Base-by-base conservation (phyloP, 176 grass and related monocot species). In the Aegilops longissima region DNA sequence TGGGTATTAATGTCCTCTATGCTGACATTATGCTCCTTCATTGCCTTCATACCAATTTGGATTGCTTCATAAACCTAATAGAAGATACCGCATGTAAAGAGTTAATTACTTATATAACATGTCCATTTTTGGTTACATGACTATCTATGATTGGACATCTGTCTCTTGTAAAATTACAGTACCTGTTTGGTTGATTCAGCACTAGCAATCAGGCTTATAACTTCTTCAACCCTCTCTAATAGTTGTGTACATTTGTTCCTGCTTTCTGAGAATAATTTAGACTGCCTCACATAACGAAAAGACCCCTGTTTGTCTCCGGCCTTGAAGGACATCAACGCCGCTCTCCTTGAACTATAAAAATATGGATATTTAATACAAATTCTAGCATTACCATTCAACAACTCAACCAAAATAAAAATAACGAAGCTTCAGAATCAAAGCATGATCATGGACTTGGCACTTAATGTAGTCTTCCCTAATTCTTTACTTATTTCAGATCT, bases 61-160 rank as follows among this genome's bases (percentile, higher is more conserved):
- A 96, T 96, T 77, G 92, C 96, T 72, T 98, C 96, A 87, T 90
- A 86, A 84, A 98, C 96, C 96, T 98, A 80, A 77, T 76, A 66
- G 62, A 80, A 66, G 54, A 85, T 66, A 62, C 4, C 24, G 31
- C 23, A 84, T 86, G 68, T 66, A 73, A 59, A 76, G 20, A 73
- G 74, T 73, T 76, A 82, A 33, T 69, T 25, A 5, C 52, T 9
- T 76, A 78, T 23, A 36, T 24, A 65, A 76, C 12, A 66, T 66
- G 21, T 6, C 4, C 52, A 78, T n/a, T 40, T 10, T 68, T 82
- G 38, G 35, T 77, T 25, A 42, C 52, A 78, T 80, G 33, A 54
- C 36, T 73, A 25, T 45, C 69, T 12, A 44, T 24, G 42, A 78
- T 49, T 61, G 65, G 84, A 72, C 16, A 61, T 30, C 13, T 77